Base-by-base conservation (phyloP, 805 yeast genomes). In the Pichia nakasei region DNA sequence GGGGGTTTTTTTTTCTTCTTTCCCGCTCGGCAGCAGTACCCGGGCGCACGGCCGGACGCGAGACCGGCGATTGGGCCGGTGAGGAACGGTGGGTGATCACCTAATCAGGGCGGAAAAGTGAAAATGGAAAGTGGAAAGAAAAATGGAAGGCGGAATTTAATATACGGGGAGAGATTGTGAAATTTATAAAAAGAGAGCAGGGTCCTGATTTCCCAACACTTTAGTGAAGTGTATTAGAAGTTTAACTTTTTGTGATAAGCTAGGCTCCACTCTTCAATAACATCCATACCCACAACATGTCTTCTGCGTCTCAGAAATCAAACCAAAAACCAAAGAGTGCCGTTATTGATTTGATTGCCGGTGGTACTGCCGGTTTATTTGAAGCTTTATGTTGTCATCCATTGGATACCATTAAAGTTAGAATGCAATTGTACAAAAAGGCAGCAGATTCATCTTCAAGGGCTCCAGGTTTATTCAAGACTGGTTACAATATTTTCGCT, bases 381-480 rank as follows among this genome's bases (percentile, higher is more conserved):
- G 98, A 91, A 71, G 98, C 97, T n/a, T 72, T 93, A 50, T 80
- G 91, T 63, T 91, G 98, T 64, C 98, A 91, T 65, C 97, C 97
- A n/a, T 75, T 91, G 55, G 98, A 91, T 63, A 91, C 98, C 35
- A 85, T 91, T 62, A 91, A 91, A 66, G 98, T 91, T 49, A 79
- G 97, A 60, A 91, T 91, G 97, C 97, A 91, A 65, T 74, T 91
- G 56, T 82, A 83, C 61, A 77, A 78, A 58, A 82, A 80, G 59
- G 78, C 82, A n/a, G 72, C 75, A 39, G 27, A 41, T 12, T 46
- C 46, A 8, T 64, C 65, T 13, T 57, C 63, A 31, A 85, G 82
- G 60, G 81, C 88, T 19, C 93, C 95, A 4, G 97, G 97, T 0
- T 87, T 91, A 57, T 57, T 87, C 48, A 73, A 69, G 41, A 91